A percentile compares a stretch with the other conserved stretches of the same genome.
phyloP scores from a whole-genome alignment of 2,329 filamentous ascomycete species.

The Trichoderma endophyticum region DNA sequence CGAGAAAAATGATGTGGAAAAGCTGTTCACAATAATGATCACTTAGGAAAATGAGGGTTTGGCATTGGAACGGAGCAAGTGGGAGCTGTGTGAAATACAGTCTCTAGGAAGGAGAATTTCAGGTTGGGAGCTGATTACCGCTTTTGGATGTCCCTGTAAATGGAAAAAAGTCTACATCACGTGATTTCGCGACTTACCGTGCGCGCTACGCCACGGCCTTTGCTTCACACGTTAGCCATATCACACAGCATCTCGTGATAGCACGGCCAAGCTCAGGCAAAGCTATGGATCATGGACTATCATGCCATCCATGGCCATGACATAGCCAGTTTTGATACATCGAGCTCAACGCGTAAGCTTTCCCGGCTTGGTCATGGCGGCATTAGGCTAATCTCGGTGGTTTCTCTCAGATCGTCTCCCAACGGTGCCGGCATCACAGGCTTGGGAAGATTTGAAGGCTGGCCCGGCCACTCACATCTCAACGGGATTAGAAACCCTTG shows the following conservation, averaged over 20 bases:
- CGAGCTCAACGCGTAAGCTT: conserved; percentile 47
- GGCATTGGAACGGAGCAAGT: background rate
- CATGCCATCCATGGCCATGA: conserved; percentile 59
- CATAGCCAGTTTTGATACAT: conserved; percentile 57
- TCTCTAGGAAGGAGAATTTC: background rate
- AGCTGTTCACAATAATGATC: rapidly evolving
- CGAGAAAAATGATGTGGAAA: background rate
- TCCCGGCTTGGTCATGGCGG: background rate
- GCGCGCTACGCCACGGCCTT: background rate
- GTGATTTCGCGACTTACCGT: conserved; percentile 19
- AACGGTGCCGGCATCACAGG: conserved; percentile 72
- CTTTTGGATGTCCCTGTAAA: background rate
- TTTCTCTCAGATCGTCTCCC: conserved; percentile 65
- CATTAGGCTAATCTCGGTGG: background rate
- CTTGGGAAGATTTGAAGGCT: conserved; percentile 57
- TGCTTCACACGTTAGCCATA: conserved; percentile 20
- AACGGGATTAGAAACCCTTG: conserved; percentile 54
- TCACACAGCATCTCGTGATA: conserved; percentile 13
- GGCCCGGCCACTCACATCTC: conserved; percentile 50
- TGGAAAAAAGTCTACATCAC: background rate
- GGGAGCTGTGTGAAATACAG: background rate
- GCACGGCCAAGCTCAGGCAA: background rate
- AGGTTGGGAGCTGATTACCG: background rate
- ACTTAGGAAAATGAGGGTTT: background rate
- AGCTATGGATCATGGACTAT: conserved; percentile 50